Conservation (phyloP, 2,329 filamentous ascomycete species). For the Harringtonia lauricola region DNA sequence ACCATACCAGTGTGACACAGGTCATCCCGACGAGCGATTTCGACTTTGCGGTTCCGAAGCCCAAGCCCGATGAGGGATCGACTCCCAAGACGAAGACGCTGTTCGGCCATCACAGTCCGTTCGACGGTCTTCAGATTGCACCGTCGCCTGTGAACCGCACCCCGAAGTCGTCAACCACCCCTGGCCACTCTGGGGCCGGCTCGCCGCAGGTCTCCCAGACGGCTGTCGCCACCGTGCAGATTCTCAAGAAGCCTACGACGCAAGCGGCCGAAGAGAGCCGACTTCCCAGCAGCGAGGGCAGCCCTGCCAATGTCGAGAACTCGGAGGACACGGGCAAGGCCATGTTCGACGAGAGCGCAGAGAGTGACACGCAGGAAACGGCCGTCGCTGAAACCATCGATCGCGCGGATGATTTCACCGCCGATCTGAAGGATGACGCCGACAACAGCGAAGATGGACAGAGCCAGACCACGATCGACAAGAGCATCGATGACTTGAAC, state of each 20-base stretch:
- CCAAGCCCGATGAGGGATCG: slow-evolving; percentile 13
- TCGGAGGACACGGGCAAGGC: background rate
- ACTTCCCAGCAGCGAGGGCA: slow-evolving; percentile 28
- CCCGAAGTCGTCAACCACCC: slow-evolving; percentile 26
- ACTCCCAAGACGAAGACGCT: slow-evolving; percentile 18
- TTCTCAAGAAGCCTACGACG: slow-evolving; percentile 38
- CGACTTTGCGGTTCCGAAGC: background rate
- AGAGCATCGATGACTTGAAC: slow-evolving; percentile 37
- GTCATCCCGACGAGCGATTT: background rate
- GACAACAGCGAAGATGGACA: slow-evolving; percentile 28
- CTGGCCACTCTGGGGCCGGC: slow-evolving; percentile 17
- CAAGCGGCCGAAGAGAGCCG: slow-evolving; percentile 30
- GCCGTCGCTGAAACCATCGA: slow-evolving; percentile 61
- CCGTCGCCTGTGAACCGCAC: slow-evolving; percentile 30
- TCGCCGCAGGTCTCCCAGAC: slow-evolving; percentile 17
- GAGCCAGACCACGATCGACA: slow-evolving; percentile 32
- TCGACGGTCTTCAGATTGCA: slow-evolving; percentile 26
- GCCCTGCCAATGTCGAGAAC: slow-evolving; percentile 18
- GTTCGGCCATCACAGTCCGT: slow-evolving; percentile 26
- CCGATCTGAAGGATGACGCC: slow-evolving; percentile 40
- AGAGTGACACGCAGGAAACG: slow-evolving; percentile 31
- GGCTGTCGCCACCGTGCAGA: slow-evolving; percentile 29
- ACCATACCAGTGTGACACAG: background rate
- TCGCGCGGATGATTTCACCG: slow-evolving; percentile 50
- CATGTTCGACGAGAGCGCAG: background rate